Conservation (phyloP, 2,329 filamentous ascomycete genomes). For the Monosporascus cannonballus region DNA sequence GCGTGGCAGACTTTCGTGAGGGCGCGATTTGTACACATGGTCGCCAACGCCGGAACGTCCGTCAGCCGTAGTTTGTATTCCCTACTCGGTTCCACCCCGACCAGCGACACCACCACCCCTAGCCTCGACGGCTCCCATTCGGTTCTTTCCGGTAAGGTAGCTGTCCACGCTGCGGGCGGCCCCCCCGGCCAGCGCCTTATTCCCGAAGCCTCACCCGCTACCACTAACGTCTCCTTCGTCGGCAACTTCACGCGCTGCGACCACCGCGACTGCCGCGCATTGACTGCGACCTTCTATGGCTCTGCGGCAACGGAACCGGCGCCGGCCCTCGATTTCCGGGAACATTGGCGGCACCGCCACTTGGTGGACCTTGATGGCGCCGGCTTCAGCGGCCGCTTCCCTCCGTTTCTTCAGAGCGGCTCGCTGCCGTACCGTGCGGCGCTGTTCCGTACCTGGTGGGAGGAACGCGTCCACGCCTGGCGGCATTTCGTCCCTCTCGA, state of each 20-base stretch:
- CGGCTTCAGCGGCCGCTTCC: slow-evolving; percentile 42
- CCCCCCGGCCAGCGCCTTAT: neutral
- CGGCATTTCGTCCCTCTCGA: slow-evolving; percentile 59
- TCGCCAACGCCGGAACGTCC: slow-evolving; percentile 28
- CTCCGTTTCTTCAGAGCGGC: slow-evolving; percentile 43
- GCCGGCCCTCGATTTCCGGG: slow-evolving; percentile 24
- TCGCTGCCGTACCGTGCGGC: slow-evolving; percentile 53
- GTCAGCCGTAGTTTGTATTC: slow-evolving; percentile 3
- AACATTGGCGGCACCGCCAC: slow-evolving; percentile 42
- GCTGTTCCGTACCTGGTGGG: slow-evolving; percentile 60
- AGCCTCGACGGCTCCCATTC: neutral
- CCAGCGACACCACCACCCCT: neutral
- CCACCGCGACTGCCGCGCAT: slow-evolving; percentile 24
- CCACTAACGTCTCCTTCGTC: slow-evolving; percentile 32
- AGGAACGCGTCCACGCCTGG: slow-evolving; percentile 55
- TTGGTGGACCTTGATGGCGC: slow-evolving; percentile 55
- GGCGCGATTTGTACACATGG: slow-evolving; percentile 51
- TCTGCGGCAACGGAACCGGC: slow-evolving; percentile 12
- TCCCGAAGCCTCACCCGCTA: slow-evolving; percentile 1
- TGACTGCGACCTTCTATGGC: slow-evolving; percentile 27
- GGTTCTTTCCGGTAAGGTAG: neutral
- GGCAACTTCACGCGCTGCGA: slow-evolving; percentile 31
- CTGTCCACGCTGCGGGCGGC: neutral
- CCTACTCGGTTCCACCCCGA: slow-evolving; percentile 5
- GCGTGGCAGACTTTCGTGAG: slow-evolving; percentile 55